phyloP scores from a whole-genome alignment of 768 basidiomycete species.

The Phallus indusiatus region DNA sequence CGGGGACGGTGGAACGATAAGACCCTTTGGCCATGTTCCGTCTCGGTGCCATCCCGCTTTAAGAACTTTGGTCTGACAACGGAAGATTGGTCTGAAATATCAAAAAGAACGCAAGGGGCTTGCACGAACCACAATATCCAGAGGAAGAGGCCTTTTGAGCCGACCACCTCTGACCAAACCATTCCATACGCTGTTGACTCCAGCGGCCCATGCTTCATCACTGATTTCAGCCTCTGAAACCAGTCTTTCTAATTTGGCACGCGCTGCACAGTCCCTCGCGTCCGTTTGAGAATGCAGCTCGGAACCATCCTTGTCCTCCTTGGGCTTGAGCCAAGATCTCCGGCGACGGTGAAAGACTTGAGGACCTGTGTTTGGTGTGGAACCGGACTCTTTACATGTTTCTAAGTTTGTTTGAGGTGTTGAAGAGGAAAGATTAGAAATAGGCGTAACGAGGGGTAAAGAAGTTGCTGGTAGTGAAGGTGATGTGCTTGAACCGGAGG shows the following conservation, averaged over 20 bases:
- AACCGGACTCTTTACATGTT: too few species aligned
- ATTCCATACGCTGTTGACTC: slow-evolving; percentile 54
- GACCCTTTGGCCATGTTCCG: slow-evolving; percentile 62
- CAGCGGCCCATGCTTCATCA: slow-evolving; percentile 47
- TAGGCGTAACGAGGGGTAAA: too few species aligned
- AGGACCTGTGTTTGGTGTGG: slow-evolving; percentile 41
- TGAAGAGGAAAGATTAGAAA: too few species aligned
- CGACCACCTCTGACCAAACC: slow-evolving; percentile 48
- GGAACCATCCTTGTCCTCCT: slow-evolving; percentile 17
- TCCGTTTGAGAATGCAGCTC: slow-evolving; percentile 21
- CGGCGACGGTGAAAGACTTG: slow-evolving; percentile 55
- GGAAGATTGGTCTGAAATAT: slow-evolving; percentile 12
- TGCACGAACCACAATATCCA: slow-evolving; percentile 50
- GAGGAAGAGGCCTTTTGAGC: slow-evolving; percentile 52
- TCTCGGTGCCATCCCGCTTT: slow-evolving; percentile 71
- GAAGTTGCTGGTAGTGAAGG: too few species aligned
- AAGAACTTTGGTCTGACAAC: slow-evolving; percentile 57
- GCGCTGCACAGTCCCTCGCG: slow-evolving; percentile 28
- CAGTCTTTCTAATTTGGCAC: slow-evolving; percentile 35
- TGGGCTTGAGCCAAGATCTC: slow-evolving; percentile 45
- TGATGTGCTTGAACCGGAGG: too few species aligned
- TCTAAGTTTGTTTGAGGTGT: too few species aligned
- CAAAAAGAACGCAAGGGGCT: slow-evolving; percentile 4
- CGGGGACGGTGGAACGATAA: slow-evolving; percentile 46
- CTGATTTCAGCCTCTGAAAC: slow-evolving; percentile 39